A percentile compares a stretch with the other conserved stretches of the same genome.
These are phyloP conservation scores for Laburnicola sp. DNA, from an alignment of 2,329 filamentous ascomycete species.

Conservation along the genomic window DNA sequence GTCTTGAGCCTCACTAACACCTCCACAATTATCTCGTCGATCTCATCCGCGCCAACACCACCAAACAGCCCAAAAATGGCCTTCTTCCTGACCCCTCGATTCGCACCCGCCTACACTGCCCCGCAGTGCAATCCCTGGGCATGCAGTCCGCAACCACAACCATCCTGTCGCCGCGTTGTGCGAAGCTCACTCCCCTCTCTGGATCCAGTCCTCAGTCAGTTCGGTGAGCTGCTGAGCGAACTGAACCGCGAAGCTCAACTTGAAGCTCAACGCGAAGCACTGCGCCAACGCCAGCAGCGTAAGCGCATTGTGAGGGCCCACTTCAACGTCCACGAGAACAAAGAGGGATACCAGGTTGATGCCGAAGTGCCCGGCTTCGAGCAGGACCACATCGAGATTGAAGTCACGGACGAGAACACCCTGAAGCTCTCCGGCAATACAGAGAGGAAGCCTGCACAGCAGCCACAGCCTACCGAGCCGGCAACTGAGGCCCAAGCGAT, in stretches of 20 bases:
- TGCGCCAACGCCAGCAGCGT: constrained; percentile 35
- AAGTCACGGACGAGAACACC: constrained; percentile 40
- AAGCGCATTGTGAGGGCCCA: constrained; percentile 35
- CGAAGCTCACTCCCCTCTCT: constrained; percentile 32
- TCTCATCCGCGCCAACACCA: constrained; percentile 1
- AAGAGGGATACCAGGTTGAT: constrained; percentile 38
- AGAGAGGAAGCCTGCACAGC: constrained; percentile 19
- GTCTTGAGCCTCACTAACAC: constrained; percentile 19
- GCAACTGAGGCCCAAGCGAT: constrained; percentile 3
- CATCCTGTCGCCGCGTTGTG: constrained; percentile 20
- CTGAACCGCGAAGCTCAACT: constrained; percentile 33
- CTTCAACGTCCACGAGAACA: constrained; percentile 35
- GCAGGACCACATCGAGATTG: constrained; percentile 42
- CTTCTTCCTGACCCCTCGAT: constrained; percentile 38
- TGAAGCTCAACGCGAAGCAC: constrained; percentile 26
- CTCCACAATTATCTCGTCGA: constrained; percentile 10
- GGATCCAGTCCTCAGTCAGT: constrained; percentile 37
- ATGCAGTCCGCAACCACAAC: constrained; percentile 27
- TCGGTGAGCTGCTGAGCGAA: constrained; percentile 38
- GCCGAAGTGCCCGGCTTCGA: constrained; percentile 39
- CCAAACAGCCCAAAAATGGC: constrained; percentile 31
- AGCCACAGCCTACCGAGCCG: constrained; percentile 14
- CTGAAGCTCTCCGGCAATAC: constrained; percentile 40
- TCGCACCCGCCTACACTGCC: constrained; percentile 35
- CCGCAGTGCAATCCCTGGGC: constrained; percentile 35